Evolutionary conservation across 805 yeast genomes (phyloP).

Genomic region (Sugiyamaella marilandica): DNA sequence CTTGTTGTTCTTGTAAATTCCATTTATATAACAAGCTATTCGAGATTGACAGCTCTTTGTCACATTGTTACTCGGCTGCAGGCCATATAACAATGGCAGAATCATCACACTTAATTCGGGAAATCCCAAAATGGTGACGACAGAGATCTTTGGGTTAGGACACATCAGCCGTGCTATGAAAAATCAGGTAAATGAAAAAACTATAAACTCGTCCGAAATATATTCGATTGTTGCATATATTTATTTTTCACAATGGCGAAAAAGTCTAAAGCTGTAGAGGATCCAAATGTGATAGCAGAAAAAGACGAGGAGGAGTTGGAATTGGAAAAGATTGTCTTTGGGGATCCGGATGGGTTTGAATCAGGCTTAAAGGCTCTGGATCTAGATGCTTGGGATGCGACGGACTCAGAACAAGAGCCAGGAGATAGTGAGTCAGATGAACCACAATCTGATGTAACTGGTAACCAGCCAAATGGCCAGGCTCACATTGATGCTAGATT

Average conservation of each 20-base stretch:
- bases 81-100: too few relatives aligned
- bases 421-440: slow-evolving; percentile 34
- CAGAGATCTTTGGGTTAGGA: too few relatives aligned
- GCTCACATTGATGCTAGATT: slow-evolving; percentile 23
- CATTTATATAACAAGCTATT: too few relatives aligned
- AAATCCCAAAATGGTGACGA: too few relatives aligned
- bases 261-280: background rate
- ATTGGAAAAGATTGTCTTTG: slow-evolving; percentile 82
- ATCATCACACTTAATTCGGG: too few relatives aligned
- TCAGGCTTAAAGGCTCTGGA: slow-evolving; percentile 57
- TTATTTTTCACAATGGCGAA: slow-evolving; percentile 1
- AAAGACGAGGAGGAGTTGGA: slow-evolving; percentile 80
- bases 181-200: background rate
- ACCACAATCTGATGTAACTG: slow-evolving; percentile 25
- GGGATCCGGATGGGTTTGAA: slow-evolving; percentile 75
- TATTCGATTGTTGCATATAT: background rate
- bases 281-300: slow-evolving; percentile 30
- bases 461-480: slow-evolving; percentile 33
- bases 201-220: background rate
- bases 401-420: slow-evolving; percentile 37
- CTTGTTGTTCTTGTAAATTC: too few relatives aligned
- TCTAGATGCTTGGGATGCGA: slow-evolving; percentile 40
- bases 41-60: too few relatives aligned
- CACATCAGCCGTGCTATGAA: background rate
- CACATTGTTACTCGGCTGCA: too few relatives aligned